Conservation (phyloP, 2,329 filamentous ascomycete species). For the Endocalyx cinctus region DNA sequence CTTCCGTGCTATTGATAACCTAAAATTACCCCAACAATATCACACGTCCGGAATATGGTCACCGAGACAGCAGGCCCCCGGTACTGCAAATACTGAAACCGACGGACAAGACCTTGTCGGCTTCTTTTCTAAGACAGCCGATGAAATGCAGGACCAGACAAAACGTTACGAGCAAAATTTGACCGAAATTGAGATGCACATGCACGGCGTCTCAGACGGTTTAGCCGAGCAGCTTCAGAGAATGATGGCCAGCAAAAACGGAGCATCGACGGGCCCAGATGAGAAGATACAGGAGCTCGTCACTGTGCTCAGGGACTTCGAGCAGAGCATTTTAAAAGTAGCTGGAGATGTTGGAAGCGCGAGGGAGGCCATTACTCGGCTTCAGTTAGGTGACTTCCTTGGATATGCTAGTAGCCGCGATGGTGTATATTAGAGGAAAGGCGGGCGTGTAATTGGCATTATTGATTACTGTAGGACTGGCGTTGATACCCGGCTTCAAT, state of each 20-base stretch:
- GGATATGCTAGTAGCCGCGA: constrained; percentile 22
- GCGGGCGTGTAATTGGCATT: constrained; percentile 1
- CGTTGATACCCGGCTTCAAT: constrained; percentile 21
- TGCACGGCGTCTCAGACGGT: constrained; percentile 58
- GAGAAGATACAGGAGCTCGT: constrained; percentile 49
- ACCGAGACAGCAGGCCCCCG: constrained; percentile 32
- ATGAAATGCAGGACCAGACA: constrained; percentile 57
- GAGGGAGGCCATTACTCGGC: constrained; percentile 56
- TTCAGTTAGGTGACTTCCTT: constrained; percentile 48
- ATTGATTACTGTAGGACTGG: constrained; percentile 10
- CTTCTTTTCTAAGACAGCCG: constrained; percentile 58
- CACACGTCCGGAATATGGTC: constrained; percentile 43
- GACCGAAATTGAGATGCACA: constrained; percentile 60
- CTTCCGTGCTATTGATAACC: constrained; percentile 43
- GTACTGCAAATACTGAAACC: constrained; percentile 38
- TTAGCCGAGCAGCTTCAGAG: constrained; percentile 57
- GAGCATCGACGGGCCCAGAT: constrained; percentile 33
- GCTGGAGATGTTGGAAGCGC: constrained; percentile 55
- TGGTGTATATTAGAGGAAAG: constrained; percentile 21
- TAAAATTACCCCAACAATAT: constrained; percentile 44
- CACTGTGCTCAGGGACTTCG: constrained; percentile 59
- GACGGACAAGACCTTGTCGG: constrained; percentile 57
- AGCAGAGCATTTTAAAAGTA: constrained; percentile 59
- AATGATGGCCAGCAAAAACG: constrained; percentile 37
- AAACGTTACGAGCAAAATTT: constrained; percentile 54